A percentile compares a stretch with the other conserved stretches of the same genome.
phyloP scores from a whole-genome alignment of 768 basidiomycete species.

The Rhodosporidiobolus odoratus region DNA sequence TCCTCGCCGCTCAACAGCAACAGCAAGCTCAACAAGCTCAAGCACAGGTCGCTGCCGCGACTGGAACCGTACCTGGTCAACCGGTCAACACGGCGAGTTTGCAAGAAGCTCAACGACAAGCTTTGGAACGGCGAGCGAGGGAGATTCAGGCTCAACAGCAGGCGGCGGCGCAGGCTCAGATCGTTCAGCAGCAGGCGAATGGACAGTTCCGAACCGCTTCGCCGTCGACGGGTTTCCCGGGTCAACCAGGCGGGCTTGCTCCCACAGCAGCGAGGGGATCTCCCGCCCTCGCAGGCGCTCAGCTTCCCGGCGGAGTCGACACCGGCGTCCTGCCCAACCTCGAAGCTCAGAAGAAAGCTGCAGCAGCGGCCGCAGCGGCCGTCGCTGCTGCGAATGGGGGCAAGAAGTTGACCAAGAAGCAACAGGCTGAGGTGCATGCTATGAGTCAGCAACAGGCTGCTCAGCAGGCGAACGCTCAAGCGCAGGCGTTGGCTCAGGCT shows the following conservation, averaged over 20 bases:
- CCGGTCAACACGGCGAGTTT: conserved; percentile 6
- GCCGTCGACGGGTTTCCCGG: neutral
- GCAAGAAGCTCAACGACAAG: conserved; percentile 31
- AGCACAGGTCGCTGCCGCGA: neutral
- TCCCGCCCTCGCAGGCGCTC: neutral
- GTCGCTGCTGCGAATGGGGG: conserved; percentile 1
- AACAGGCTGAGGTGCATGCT: conserved; percentile 19
- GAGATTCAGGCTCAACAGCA: conserved; percentile 24
- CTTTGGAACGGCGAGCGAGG: conserved; percentile 19
- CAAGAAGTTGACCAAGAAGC: conserved; percentile 38
- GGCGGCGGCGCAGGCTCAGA: conserved; percentile 3
- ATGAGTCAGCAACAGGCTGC: conserved; percentile 23
- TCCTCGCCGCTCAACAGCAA: conserved; percentile 30
- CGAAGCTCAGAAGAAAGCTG: neutral
- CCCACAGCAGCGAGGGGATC: neutral
- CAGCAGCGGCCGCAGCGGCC: neutral
- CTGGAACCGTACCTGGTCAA: neutral
- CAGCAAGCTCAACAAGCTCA: conserved; percentile 6
- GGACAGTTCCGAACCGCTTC: conserved; percentile 1
- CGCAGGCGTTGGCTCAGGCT: conserved; percentile 20
- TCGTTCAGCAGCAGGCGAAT: conserved; percentile 14
- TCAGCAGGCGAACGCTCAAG: conserved; percentile 24
- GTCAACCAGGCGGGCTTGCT: neutral
- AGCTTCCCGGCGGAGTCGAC: neutral
- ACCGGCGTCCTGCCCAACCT: neutral